Evolutionary conservation across 345 rosid genomes (phyloP), one percentile per base, ranked within the genome.

Genomic region (Adansonia digitata): DNA sequence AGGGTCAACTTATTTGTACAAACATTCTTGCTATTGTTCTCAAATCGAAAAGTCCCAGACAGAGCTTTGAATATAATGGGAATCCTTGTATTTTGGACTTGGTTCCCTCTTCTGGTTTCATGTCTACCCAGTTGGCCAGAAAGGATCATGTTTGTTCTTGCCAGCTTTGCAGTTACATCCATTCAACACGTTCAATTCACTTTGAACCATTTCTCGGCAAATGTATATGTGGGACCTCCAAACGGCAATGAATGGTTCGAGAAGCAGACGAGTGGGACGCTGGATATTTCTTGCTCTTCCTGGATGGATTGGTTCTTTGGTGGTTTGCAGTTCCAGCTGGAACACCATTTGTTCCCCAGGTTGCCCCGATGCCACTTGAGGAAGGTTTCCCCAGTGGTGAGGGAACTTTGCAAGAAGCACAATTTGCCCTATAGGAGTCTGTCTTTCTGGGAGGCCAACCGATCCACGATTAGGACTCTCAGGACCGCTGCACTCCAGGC

Each of bases 241-340:
- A 83, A 53, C 2, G 98, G 93, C 37, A 89, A 83, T 59, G 91
- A 94, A 74, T 94, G 98, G 98, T 94, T 91, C 56, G 88, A 92
- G 93, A 94, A 91, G 76, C 98, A 94, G 80, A 83, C 98, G 3
- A 51, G 82, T 8, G 98, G 98, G 70, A 94, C 98, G 12, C 48
- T 94, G 66, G 97, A 94, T 56, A 91, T 94, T 45, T 78, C 95
- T 2, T 94, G 98, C 79, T 69, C 90, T 2, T 80, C 90, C 45
- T 86, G 81, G 80, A 92, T 94, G 98, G 98, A 94, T 84, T 94
- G 98, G 98, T 84, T 90, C 71, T 81, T 83, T 29, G 98, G 98
- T 1, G 98, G 98, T 0, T 72, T 94, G 40, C 98, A 94, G 82
- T 94, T 94, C 83, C 98, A 94, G 86, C 81, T 94, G 17, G 98